A percentile compares a stretch with the other conserved stretches of the same genome.
Conservation (phyloP, 1,284 basidiomycete genomes). For the Moesziomyces sp. region DNA sequence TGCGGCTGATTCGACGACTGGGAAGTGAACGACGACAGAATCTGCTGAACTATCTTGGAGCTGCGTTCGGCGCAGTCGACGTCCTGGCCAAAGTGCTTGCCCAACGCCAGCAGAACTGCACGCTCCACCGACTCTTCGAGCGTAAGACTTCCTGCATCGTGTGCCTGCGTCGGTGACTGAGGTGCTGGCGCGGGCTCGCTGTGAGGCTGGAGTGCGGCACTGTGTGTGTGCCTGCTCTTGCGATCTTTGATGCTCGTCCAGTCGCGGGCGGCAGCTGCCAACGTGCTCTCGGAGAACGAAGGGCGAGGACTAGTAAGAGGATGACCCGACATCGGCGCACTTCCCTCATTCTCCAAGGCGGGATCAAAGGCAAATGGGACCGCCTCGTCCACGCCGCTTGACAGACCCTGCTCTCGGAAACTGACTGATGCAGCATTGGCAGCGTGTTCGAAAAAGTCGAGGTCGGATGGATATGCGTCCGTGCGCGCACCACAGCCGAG, state of each 20-base stretch:
- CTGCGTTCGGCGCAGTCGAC: constrained; percentile 15
- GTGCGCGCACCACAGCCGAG: not conserved
- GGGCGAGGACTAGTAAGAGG: constrained; percentile 22
- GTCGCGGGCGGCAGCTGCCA: constrained; percentile 44
- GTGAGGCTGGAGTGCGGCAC: constrained; percentile 3
- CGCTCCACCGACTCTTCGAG: constrained; percentile 36
- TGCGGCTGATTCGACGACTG: constrained; percentile 15
- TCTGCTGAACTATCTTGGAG: constrained; percentile 31
- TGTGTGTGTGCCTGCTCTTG: not conserved
- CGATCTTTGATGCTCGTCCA: constrained; percentile 41
- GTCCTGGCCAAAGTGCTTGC: constrained; percentile 12
- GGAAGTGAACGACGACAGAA: constrained; percentile 20
- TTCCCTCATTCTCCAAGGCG: constrained; percentile 26
- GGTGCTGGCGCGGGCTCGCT: not conserved
- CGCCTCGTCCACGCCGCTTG: not conserved
- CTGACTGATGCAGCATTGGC: constrained; percentile 16
- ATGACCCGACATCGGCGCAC: not conserved
- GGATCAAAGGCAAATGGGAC: constrained; percentile 28
- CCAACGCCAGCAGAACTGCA: constrained; percentile 27
- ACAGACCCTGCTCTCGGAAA: constrained; percentile 1
- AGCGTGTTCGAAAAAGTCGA: constrained; percentile 25
- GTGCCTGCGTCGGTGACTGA: no score
- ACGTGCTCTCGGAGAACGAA: constrained; percentile 42
- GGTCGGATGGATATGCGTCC: constrained; percentile 8
- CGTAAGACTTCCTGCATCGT: not conserved